Conservation (phyloP, 768 basidiomycete genomes). For the Boletus tylopilopsis region DNA sequence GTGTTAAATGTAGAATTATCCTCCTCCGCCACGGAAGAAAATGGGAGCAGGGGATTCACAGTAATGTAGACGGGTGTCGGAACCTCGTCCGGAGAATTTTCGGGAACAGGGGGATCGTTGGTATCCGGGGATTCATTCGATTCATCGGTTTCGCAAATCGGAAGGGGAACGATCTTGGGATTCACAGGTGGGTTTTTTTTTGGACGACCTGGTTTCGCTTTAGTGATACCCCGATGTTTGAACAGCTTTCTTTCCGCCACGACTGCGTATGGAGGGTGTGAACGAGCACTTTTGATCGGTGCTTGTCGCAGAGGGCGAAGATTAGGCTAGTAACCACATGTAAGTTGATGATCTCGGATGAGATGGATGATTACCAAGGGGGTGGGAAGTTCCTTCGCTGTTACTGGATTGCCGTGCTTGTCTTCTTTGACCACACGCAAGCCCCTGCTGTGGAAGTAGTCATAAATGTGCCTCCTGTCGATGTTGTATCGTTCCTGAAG, state of each 20-base stretch:
- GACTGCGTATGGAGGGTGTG: constrained; percentile 18
- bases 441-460: constrained; percentile 68
- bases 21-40: constrained; percentile 1
- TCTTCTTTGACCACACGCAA: constrained; percentile 64
- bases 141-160: constrained; percentile 10
- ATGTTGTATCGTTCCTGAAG: constrained; percentile 68
- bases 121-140: constrained; percentile 6
- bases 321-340: constrained; percentile 22
- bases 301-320: constrained; percentile 30
- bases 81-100: constrained; percentile 5
- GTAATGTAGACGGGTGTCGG: constrained; percentile 12
- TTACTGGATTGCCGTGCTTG: constrained; percentile 49
- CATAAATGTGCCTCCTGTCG: constrained; percentile 72
- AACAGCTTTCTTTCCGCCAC: constrained; percentile 11
- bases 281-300: constrained; percentile 15
- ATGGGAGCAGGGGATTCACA: constrained; percentile 28
- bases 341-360: constrained; percentile 12
- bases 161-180: constrained; percentile 3
- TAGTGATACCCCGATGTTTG: constrained; percentile 29
- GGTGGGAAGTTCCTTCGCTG: constrained; percentile 17
- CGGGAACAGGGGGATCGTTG: constrained; percentile 2
- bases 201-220: constrained; percentile 30
- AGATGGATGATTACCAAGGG: constrained; percentile 20
- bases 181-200: constrained; percentile 17
- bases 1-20: constrained; percentile 15